Conservation (phyloP, 108 stramenopile genomes). For the Aurantiochytrium sp. region DNA sequence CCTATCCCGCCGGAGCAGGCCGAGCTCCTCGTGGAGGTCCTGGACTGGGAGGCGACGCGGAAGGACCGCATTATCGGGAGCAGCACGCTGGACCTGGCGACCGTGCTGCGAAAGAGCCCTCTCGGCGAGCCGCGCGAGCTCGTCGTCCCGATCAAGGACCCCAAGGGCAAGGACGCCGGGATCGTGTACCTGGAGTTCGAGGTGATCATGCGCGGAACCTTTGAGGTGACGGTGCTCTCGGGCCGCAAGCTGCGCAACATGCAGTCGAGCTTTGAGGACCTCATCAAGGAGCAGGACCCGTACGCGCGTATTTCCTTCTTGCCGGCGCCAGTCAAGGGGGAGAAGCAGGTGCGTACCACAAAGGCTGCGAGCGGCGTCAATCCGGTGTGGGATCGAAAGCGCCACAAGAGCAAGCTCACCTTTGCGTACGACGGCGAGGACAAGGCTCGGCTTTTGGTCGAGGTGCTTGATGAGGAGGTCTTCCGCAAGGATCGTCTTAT, state of each 20-base stretch:
- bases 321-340: background rate
- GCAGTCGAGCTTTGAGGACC: background rate
- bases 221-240: background rate
- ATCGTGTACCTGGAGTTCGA: background rate
- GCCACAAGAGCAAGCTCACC: background rate
- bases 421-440: conserved; percentile 12
- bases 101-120: background rate
- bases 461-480: background rate
- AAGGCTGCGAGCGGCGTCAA: conserved; percentile 8
- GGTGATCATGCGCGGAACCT: background rate
- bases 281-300: background rate
- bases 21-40: background rate
- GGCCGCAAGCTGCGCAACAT: background rate
- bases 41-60: background rate
- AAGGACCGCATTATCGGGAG: background rate
- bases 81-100: background rate
- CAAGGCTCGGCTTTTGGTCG: background rate
- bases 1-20: background rate
- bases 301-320: background rate
- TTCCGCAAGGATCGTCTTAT: background rate
- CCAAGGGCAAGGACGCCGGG: background rate
- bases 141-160: background rate
- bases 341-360: background rate
- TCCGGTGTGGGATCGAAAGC: background rate
- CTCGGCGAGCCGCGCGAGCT: background rate